Conservation (phyloP, 371 early-diverging fungal genomes). For the Saksenaea oblongispora region DNA sequence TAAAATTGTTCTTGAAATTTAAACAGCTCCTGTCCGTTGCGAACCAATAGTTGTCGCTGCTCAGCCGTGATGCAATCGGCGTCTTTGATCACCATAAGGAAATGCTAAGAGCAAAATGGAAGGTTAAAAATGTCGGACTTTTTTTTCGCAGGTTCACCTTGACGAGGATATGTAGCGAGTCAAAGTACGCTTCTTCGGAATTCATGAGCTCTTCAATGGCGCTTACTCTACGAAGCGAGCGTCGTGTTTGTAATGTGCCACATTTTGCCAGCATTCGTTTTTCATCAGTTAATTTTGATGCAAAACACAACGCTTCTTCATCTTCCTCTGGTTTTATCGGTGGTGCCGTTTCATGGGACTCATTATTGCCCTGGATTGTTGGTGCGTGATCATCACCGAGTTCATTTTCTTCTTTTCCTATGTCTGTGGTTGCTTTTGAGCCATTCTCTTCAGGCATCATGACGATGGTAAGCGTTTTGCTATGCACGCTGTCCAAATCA, state of each 20-base stretch:
- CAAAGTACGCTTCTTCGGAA: constrained; percentile 38
- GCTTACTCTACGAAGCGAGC: constrained; percentile 7
- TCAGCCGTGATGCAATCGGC: constrained; percentile 18
- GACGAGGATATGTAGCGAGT: constrained; percentile 36
- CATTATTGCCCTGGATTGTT: not conserved
- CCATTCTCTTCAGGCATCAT: not conserved
- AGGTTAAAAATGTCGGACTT: not conserved
- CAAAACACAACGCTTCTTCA: not conserved
- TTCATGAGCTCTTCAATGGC: constrained; percentile 38
- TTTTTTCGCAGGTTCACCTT: constrained; percentile 23
- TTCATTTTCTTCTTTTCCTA: not conserved
- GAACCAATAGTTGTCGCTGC: constrained; percentile 22
- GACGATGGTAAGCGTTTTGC: not conserved
- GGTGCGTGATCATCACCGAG: not conserved
- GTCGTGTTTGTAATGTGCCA: not conserved
- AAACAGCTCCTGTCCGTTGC: constrained; percentile 31
- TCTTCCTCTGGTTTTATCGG: not conserved
- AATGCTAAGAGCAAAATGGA: constrained; percentile 23
- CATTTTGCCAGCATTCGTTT: not conserved
- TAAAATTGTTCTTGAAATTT: constrained; percentile 26
- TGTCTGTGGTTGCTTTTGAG: not conserved
- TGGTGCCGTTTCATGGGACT: not conserved
- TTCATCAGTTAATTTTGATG: not conserved
- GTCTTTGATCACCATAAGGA: constrained; percentile 31
- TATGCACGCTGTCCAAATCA: not conserved